Evolutionary conservation across 495 filamentous ascomycete species (phyloP).

Genomic region (Penicillium atrosanguineum): DNA sequence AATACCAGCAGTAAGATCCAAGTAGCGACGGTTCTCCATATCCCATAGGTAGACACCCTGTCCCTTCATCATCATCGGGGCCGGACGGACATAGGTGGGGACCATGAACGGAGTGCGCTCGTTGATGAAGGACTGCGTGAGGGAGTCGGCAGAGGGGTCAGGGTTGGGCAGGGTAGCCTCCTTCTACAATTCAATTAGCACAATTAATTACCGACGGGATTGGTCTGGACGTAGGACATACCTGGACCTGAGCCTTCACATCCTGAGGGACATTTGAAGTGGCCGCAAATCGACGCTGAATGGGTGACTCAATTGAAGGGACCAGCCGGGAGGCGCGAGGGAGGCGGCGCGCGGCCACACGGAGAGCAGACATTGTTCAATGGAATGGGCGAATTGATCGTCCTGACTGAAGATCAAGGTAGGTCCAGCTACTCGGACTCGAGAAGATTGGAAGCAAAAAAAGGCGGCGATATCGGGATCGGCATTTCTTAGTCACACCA

Average conservation of each 20-base stretch:
- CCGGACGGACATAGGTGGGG: constrained; percentile 88
- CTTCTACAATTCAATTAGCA: constrained; percentile 41
- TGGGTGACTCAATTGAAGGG: constrained; percentile 33
- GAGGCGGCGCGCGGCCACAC: constrained; percentile 40
- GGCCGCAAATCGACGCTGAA: constrained; percentile 38
- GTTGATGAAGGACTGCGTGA: constrained; percentile 67
- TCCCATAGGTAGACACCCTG: constrained; percentile 87
- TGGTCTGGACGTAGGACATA: neutral
- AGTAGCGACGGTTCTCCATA: constrained; percentile 79
- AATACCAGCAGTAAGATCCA: constrained; percentile 95
- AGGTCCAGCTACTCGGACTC: constrained; percentile 1
- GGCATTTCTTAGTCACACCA: constrained; percentile 26
- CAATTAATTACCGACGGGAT: neutral
- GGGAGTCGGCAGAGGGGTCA: constrained; percentile 76
- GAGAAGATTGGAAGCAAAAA: constrained; percentile 15
- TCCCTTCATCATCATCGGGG: constrained; percentile 83
- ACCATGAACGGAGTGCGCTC: constrained; percentile 85
- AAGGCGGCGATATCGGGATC: constrained; percentile 40
- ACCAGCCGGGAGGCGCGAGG: constrained; percentile 33
- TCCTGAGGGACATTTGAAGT: constrained; percentile 27
- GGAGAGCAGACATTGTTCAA: constrained; percentile 24
- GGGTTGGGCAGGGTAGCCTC: constrained; percentile 66
- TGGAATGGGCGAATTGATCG: constrained; percentile 5
- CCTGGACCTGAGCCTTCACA: constrained; percentile 23
- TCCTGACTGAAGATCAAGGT: neutral